Percentiles rank a stretch among this genome's conserved stretches.
These are phyloP conservation scores for Diaporthe sp. DNA, from an alignment of 2,329 filamentous ascomycete species.

Conservation along the genomic window DNA sequence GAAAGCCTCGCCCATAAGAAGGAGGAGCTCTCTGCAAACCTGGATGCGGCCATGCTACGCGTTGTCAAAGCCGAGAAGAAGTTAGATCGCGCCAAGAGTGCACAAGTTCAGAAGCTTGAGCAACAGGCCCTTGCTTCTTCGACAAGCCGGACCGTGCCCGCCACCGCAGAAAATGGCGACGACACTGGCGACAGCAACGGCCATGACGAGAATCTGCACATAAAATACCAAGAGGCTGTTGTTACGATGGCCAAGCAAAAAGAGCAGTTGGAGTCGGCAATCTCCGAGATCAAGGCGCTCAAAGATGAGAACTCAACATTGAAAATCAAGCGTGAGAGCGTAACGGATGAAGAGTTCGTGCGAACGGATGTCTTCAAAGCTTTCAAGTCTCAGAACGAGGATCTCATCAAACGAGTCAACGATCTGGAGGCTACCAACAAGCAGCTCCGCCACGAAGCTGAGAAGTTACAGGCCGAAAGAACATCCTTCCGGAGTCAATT, in stretches of 20 bases:
- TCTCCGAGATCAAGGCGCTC: slow-evolving; percentile 81
- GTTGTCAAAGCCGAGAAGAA: slow-evolving; percentile 98
- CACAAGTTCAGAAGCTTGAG: slow-evolving; percentile 92
- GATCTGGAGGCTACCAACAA: slow-evolving; percentile 91
- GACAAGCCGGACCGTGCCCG: slow-evolving; percentile 61
- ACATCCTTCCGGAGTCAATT: slow-evolving; percentile 85
- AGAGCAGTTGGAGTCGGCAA: slow-evolving; percentile 85
- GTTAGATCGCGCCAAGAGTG: slow-evolving; percentile 88
- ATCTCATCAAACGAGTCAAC: slow-evolving; percentile 92
- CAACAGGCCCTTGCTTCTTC: slow-evolving; percentile 85
- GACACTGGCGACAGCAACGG: slow-evolving; percentile 66
- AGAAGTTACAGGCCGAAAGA: slow-evolving; percentile 87
- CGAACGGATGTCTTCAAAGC: slow-evolving; percentile 95
- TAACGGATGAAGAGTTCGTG: slow-evolving; percentile 94
- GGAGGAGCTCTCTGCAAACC: slow-evolving; percentile 85
- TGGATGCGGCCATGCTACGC: slow-evolving; percentile 89
- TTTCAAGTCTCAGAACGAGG: slow-evolving; percentile 90
- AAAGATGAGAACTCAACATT: slow-evolving; percentile 85
- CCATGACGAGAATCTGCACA: slow-evolving; percentile 76
- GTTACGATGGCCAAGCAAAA: slow-evolving; percentile 87
- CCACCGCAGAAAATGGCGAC: slow-evolving; percentile 66
- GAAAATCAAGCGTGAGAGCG: slow-evolving; percentile 75
- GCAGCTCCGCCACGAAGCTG: slow-evolving; percentile 85
- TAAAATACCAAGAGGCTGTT: slow-evolving; percentile 82
- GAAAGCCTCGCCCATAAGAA: slow-evolving; percentile 84